phyloP scores from a whole-genome alignment of 805 yeast species.

The Kluyveromyces siamensis region DNA sequence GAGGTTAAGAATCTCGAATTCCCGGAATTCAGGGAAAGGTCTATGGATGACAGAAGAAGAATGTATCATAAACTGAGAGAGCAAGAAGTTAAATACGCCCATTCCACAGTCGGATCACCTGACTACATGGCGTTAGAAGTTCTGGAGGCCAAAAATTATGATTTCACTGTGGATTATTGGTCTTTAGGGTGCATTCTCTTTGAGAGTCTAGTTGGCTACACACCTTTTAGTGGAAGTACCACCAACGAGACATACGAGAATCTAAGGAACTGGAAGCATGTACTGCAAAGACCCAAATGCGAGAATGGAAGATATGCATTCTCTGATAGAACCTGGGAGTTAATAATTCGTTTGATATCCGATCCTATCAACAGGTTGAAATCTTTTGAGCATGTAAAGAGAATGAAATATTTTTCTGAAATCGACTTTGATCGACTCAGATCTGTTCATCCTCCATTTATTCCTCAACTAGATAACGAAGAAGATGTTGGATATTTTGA shows the following conservation, averaged over 20 bases:
- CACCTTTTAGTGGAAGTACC: conserved; percentile 91
- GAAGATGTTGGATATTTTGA: conserved; percentile 98
- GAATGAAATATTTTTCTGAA: conserved; percentile 76
- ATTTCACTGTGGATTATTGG: conserved; percentile 97
- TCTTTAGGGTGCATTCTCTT: conserved; percentile 95
- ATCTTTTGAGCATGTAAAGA: conserved; percentile 71
- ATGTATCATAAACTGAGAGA: conserved; percentile 73
- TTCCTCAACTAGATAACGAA: conserved; percentile 93
- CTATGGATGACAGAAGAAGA: conserved; percentile 80
- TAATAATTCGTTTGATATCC: conserved; percentile 71
- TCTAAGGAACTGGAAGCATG: conserved; percentile 84
- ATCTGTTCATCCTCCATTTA: conserved; percentile 78
- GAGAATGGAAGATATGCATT: conserved; percentile 87
- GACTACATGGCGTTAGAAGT: conserved; percentile 99
- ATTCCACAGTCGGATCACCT: conserved; percentile 95
- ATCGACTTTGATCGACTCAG: conserved; percentile 70
- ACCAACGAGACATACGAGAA: conserved; percentile 94
- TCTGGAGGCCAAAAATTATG: conserved; percentile 85
- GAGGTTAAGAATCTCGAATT: conserved; percentile 70
- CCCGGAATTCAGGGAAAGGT: conserved; percentile 52
- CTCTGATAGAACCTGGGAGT: conserved; percentile 93
- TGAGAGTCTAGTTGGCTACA: conserved; percentile 92
- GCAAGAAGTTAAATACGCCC: conserved; percentile 74
- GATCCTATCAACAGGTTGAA: conserved; percentile 67
- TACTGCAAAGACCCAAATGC: conserved; percentile 81